phyloP scores from a whole-genome alignment of 2,329 filamentous ascomycete species.

The Pseudogymnoascus sp. region DNA sequence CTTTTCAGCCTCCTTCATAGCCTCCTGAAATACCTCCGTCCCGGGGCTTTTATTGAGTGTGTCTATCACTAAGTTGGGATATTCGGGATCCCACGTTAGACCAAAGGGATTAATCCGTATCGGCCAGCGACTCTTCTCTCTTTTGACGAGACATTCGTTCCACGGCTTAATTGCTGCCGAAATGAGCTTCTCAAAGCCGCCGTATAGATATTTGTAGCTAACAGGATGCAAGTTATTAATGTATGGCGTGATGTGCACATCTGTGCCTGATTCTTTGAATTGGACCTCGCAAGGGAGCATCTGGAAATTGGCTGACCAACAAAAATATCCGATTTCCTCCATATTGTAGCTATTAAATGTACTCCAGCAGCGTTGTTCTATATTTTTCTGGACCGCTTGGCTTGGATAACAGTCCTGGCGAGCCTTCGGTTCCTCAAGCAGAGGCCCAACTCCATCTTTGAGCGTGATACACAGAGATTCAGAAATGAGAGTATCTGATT shows the following conservation, averaged over 20 bases:
- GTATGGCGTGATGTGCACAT: conserved; percentile 30
- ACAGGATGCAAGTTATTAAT: conserved; percentile 35
- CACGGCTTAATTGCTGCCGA: conserved; percentile 25
- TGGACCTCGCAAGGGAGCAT: conserved; percentile 34
- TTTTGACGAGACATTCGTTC: conserved; percentile 22
- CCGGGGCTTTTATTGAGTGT: no score
- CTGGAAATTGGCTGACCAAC: conserved; percentile 33
- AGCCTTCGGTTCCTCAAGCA: conserved; percentile 43
- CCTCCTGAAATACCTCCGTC: no score
- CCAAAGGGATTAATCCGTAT: conserved; percentile 9
- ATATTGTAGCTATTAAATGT: neutral
- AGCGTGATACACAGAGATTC: conserved; percentile 34
- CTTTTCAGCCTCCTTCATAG: neutral
- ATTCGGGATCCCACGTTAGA: neutral
- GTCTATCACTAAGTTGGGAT: no score
- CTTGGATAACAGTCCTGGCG: conserved; percentile 51
- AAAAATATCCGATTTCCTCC: conserved; percentile 3
- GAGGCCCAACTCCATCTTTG: conserved; percentile 31
- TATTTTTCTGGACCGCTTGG: conserved; percentile 34
- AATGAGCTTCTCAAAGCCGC: conserved; percentile 30
- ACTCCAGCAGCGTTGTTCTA: conserved; percentile 7
- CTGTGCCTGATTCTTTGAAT: conserved; percentile 16
- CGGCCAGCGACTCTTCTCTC: conserved; percentile 2
- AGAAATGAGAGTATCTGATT: conserved; percentile 42
- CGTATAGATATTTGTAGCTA: conserved; percentile 28